These are phyloP conservation scores for bread wheat (Triticum aestivum) DNA, from an alignment of 176 grass and related monocot species.

Conservation along the genomic window DNA sequence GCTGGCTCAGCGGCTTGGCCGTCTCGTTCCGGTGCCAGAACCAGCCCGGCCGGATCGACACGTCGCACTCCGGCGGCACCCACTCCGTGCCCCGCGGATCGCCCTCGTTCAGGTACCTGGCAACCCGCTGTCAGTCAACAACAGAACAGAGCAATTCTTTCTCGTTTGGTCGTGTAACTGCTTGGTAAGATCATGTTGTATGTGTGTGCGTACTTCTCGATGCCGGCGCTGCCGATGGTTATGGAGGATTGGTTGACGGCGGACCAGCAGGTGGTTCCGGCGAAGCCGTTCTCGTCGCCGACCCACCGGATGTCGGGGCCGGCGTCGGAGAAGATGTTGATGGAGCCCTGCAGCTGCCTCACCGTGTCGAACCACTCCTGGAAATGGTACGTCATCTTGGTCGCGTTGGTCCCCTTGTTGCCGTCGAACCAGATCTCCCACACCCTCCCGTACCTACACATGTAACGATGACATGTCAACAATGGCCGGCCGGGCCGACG, in stretches of 20 bases:
- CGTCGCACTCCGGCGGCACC: conserved; percentile 96
- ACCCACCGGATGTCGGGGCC: conserved; percentile 92
- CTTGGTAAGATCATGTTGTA: background rate
- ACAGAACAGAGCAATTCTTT: background rate
- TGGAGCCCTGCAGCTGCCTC: conserved; percentile 71
- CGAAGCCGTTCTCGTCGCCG: conserved; percentile 82
- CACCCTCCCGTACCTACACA: conserved; percentile 63
- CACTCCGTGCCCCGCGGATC: conserved; percentile 68
- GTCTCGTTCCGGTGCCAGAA: conserved; percentile 97
- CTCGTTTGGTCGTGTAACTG: background rate
- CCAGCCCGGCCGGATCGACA: conserved; percentile 89
- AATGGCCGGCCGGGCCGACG: background rate
- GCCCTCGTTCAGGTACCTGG: conserved; percentile 79
- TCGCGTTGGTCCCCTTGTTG: conserved; percentile 75
- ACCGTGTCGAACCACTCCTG: conserved; percentile 86
- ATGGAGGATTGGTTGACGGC: conserved; percentile 69
- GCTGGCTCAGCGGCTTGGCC: conserved; percentile 62
- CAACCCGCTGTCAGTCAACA: background rate
- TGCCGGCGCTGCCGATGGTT: conserved; percentile 74
- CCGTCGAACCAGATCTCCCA: conserved; percentile 99
- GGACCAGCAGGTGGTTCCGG: conserved; percentile 88
- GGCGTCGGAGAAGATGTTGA: conserved; percentile 96
- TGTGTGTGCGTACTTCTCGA: conserved; percentile 37
- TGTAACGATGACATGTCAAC: background rate
- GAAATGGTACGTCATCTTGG: conserved; percentile 92